Evolutionary conservation across 2,329 filamentous ascomycete genomes (phyloP).

Genomic region (Scleromitrula shiraiana): DNA sequence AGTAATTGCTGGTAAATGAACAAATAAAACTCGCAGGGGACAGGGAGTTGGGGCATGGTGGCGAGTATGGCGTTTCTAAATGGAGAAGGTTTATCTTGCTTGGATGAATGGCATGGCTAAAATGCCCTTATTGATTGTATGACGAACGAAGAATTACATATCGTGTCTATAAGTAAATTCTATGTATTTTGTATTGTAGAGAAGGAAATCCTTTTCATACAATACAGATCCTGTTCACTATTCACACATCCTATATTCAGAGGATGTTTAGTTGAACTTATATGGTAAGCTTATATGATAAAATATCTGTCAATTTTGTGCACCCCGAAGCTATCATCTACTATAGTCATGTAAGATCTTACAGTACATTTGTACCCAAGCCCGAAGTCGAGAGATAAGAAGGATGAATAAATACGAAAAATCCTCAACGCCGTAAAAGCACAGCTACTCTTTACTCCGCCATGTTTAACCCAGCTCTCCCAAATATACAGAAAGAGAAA

Average conservation of each 20-base stretch:
- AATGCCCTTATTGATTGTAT: neutral
- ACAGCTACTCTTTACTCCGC: conserved; percentile 6
- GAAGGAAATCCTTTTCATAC: no score
- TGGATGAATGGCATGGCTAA: neutral
- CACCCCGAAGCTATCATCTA: neutral
- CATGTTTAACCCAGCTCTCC: conserved; percentile 9
- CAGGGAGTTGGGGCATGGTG: no score
- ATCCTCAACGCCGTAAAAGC: conserved; percentile 20
- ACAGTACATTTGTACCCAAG: neutral
- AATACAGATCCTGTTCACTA: no score
- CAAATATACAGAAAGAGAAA: conserved; percentile 18
- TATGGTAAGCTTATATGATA: no score
- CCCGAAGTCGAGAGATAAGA: neutral
- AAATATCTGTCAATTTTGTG: neutral
- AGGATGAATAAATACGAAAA: conserved; percentile 5
- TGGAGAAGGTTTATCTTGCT: conserved; percentile 1
- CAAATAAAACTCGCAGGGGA: no score
- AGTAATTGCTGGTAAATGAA: neutral
- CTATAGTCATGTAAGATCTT: neutral
- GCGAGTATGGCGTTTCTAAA: conserved; percentile 6
- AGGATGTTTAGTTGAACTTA: no score
- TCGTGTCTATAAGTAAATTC: no score
- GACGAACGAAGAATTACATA: neutral
- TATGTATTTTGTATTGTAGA: no score
- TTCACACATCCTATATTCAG: no score